Evolutionary conservation across 495 filamentous ascomycete genomes (phyloP).

Genomic region (Penicillium alfredii): DNA sequence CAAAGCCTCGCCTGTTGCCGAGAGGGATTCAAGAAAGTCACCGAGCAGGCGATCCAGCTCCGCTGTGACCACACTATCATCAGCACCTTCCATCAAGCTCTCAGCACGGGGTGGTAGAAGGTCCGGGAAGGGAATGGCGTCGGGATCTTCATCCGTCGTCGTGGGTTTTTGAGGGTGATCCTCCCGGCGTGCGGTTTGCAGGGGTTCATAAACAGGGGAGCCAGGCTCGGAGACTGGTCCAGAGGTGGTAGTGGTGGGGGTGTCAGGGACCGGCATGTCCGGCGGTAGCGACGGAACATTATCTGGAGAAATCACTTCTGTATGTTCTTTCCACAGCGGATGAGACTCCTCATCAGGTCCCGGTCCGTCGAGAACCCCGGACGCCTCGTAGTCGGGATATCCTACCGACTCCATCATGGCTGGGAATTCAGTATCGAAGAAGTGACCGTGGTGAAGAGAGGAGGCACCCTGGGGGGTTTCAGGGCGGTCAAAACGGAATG

Average conservation of each 20-base stretch:
- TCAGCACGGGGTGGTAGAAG: slow-evolving; percentile 30
- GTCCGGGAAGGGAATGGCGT: slow-evolving; percentile 26
- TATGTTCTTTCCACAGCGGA: slow-evolving; percentile 17
- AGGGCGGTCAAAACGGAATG: slow-evolving; percentile 41
- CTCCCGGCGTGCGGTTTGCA: slow-evolving; percentile 20
- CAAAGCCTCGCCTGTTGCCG: slow-evolving; percentile 31
- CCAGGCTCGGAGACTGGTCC: slow-evolving; percentile 20
- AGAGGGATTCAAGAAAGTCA: slow-evolving; percentile 34
- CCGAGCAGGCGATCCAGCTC: slow-evolving; percentile 37
- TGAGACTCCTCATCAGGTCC: slow-evolving; percentile 35
- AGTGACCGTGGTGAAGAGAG: slow-evolving; percentile 11
- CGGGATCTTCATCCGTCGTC: slow-evolving; percentile 1
- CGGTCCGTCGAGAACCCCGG: slow-evolving; percentile 31
- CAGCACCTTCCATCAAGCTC: slow-evolving; percentile 29
- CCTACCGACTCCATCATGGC: slow-evolving; percentile 15
- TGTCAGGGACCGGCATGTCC: slow-evolving; percentile 11
- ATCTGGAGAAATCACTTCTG: slow-evolving; percentile 1
- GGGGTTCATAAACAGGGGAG: slow-evolving; percentile 25
- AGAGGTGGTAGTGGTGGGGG: slow-evolving; percentile 2
- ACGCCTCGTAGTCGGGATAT: slow-evolving; percentile 20
- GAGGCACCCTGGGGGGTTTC: slow-evolving; percentile 18
- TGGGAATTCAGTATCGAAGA: slow-evolving; percentile 22
- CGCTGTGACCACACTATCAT: slow-evolving; percentile 25
- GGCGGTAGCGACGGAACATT: slow-evolving; percentile 11
- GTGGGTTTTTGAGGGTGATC: not conserved